phyloP scores from a whole-genome alignment of 2,329 filamentous ascomycete genomes.

The Fusarium sp. region DNA sequence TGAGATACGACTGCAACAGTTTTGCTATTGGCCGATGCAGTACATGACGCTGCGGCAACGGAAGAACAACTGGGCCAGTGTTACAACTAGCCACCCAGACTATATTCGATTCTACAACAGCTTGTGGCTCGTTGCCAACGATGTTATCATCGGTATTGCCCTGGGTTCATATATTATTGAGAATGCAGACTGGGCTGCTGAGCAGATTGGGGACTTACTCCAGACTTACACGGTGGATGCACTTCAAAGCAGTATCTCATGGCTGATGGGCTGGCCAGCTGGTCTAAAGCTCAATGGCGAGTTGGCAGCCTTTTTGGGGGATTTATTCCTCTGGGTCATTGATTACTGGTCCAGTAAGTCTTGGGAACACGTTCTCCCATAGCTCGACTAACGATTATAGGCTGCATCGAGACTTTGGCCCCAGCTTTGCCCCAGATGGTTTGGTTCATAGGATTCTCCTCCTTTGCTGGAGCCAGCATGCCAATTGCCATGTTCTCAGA shows the following conservation, averaged over 20 bases:
- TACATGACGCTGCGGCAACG: conserved; percentile 90
- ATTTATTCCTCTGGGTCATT: conserved; percentile 97
- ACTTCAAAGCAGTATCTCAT: conserved; percentile 87
- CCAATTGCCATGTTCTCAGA: conserved; percentile 96
- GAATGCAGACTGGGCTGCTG: conserved; percentile 86
- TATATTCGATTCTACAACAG: conserved; percentile 99
- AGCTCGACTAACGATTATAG: conserved; percentile 54
- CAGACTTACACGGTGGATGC: conserved; percentile 88
- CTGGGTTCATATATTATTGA: conserved; percentile 97
- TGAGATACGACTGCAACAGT: conserved; percentile 95
- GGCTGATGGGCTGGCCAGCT: conserved; percentile 96
- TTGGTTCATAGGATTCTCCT: conserved; percentile 92
- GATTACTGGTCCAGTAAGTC: conserved; percentile 91
- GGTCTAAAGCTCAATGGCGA: conserved; percentile 96
- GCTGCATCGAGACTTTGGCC: conserved; percentile 79
- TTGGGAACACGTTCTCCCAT: neutral
- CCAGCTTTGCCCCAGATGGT: conserved; percentile 88
- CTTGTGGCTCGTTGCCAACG: conserved; percentile 97
- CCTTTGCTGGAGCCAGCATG: conserved; percentile 96
- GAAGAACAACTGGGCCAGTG: conserved; percentile 93
- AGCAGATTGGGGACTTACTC: conserved; percentile 80
- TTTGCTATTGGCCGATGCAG: conserved; percentile 99
- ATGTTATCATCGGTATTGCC: conserved; percentile 98
- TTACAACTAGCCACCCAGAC: conserved; percentile 94
- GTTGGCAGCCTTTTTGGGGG: conserved; percentile 91